Conservation (phyloP, 257 asterid species). For the Eucommia ulmoides region DNA sequence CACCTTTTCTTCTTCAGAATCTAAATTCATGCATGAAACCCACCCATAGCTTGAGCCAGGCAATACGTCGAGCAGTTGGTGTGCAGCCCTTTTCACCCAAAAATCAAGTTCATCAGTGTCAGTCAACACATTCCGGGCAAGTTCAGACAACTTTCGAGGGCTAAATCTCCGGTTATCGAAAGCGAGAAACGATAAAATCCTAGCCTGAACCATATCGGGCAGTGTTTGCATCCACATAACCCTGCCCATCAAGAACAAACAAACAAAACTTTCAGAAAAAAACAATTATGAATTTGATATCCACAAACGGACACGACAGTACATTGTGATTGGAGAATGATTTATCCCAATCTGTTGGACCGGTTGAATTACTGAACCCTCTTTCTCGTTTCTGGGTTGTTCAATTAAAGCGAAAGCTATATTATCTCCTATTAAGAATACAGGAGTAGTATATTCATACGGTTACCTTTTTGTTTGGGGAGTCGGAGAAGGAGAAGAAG, state of each 20-base stretch:
- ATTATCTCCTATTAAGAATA: too few relatives aligned
- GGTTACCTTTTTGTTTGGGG: conserved; percentile 20
- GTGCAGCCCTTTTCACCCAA: conserved; percentile 72
- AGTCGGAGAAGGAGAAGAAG: conserved; percentile 13
- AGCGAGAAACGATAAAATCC: conserved; percentile 47
- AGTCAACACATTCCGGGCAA: conserved; percentile 34
- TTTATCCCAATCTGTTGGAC: neutral
- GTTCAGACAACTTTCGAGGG: conserved; percentile 29
- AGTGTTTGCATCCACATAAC: conserved; percentile 51
- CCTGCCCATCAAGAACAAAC: conserved; percentile 22
- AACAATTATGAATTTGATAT: neutral
- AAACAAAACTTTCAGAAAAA: neutral
- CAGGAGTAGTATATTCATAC: neutral
- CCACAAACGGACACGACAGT: neutral
- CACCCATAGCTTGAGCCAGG: conserved; percentile 37
- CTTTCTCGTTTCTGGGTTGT: too few relatives aligned
- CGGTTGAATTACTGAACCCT: neutral
- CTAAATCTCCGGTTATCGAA: conserved; percentile 41
- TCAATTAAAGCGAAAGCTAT: too few relatives aligned
- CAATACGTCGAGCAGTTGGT: conserved; percentile 47
- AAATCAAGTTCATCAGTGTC: conserved; percentile 36
- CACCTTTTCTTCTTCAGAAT: conserved; percentile 38
- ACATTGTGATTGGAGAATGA: neutral
- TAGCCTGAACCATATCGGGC: conserved; percentile 49
- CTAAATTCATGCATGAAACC: conserved; percentile 47